Evolutionary conservation across 352 stramenopile genomes (phyloP).

Genomic region (Peronospora belbahrii): DNA sequence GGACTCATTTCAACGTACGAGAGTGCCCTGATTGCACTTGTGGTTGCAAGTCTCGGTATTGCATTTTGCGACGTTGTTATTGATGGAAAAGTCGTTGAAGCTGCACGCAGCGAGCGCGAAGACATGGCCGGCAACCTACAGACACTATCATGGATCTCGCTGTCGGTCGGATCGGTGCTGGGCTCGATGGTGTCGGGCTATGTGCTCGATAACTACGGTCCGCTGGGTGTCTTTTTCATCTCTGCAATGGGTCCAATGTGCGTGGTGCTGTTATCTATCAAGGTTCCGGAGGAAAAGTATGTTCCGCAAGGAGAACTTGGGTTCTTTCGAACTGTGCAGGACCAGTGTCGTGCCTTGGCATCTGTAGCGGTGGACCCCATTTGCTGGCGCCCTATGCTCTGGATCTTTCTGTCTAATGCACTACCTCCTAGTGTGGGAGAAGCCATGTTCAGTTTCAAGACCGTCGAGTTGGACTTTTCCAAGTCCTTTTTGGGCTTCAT

Average conservation of each 20-base stretch:
- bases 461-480: constrained; percentile 58
- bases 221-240: constrained; percentile 63
- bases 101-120: constrained; percentile 54
- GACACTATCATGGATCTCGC: constrained; percentile 70
- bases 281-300: constrained; percentile 47
- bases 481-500: constrained; percentile 77
- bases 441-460: constrained; percentile 84
- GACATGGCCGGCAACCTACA: constrained; percentile 73
- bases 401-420: constrained; percentile 76
- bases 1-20: constrained; percentile 49
- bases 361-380: constrained; percentile 60
- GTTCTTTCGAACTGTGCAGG: constrained; percentile 45
- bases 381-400: constrained; percentile 72
- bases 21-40: constrained; percentile 43
- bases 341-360: constrained; percentile 44
- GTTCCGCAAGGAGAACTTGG: constrained; percentile 17
- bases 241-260: constrained; percentile 63
- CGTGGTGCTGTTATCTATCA: constrained; percentile 53
- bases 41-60: constrained; percentile 71
- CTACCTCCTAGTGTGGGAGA: constrained; percentile 62
- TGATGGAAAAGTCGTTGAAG: constrained; percentile 71
- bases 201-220: constrained; percentile 49
- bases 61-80: constrained; percentile 80
- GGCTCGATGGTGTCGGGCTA: constrained; percentile 60
- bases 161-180: constrained; percentile 63